Conservation (phyloP, 2,329 filamentous ascomycete genomes). For the Geosmithia putterillii region DNA sequence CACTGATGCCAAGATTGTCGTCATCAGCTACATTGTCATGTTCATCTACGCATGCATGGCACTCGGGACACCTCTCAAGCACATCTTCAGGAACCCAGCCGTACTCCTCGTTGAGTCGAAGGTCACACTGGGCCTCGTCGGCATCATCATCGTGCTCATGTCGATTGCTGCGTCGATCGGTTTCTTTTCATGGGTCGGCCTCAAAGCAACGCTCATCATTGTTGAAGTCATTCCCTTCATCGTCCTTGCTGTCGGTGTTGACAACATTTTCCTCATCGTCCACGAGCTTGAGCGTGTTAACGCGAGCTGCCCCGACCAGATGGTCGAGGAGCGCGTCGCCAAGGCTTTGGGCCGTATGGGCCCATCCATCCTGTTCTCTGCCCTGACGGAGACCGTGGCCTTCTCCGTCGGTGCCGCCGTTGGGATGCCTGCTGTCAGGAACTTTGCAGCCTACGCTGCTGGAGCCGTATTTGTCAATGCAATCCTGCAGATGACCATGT, state of each 20-base stretch:
- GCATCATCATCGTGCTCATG: slow-evolving; percentile 93
- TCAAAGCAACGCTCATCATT: slow-evolving; percentile 95
- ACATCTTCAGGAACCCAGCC: slow-evolving; percentile 70
- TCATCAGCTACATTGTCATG: slow-evolving; percentile 97
- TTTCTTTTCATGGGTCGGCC: slow-evolving; percentile 78
- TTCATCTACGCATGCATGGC: slow-evolving; percentile 93
- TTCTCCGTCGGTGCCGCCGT: slow-evolving; percentile 90
- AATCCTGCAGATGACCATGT: slow-evolving; percentile 93
- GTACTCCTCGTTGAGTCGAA: slow-evolving; percentile 89
- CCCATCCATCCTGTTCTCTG: slow-evolving; percentile 89
- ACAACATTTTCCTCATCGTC: slow-evolving; percentile 98
- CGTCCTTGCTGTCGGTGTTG: slow-evolving; percentile 88
- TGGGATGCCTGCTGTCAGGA: slow-evolving; percentile 94
- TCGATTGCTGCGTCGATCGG: slow-evolving; percentile 93
- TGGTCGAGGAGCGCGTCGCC: slow-evolving; percentile 75
- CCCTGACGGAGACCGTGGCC: slow-evolving; percentile 85
- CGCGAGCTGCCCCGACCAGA: slow-evolving; percentile 75
- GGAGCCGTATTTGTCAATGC: slow-evolving; percentile 97
- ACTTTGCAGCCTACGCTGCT: slow-evolving; percentile 93
- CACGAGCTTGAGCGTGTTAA: slow-evolving; percentile 97
- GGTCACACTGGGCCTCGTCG: slow-evolving; percentile 87
- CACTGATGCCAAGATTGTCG: slow-evolving; percentile 92
- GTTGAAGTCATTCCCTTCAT: slow-evolving; percentile 98
- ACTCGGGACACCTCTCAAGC: slow-evolving; percentile 71
- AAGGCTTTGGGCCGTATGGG: slow-evolving; percentile 92